Evolutionary conservation across 352 stramenopile species (phyloP), one percentile per base, ranked within the genome.

Genomic region (Aphanomyces cochlioides): DNA sequence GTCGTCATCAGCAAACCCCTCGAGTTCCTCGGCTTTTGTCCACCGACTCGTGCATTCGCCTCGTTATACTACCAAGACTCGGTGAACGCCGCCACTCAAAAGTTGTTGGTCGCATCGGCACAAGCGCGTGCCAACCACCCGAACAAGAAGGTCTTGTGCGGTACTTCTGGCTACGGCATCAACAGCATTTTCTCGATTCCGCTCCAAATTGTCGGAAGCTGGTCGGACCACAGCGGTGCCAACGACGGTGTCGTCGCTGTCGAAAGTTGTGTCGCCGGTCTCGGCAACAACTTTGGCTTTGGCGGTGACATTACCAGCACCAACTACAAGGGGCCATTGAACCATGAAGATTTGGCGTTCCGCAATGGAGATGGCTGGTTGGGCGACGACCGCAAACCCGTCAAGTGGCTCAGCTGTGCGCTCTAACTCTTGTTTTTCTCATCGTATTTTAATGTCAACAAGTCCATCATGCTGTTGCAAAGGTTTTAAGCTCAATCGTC

Each of bases 321-420:
- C n/a, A 75, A 72, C 64, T 81, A 81, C 69, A 60, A 66, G 7
- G 74, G 74, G 37, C 53, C 38, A 12, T 66, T 79, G 40, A 81
- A 81, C 57, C 76, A 81, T 59, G 37, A 56, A 7, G 76, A 81
- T 38, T 66, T 43, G 4, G 57, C 64, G 36, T 73, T 79, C 66
- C 66, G 63, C 19, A 69, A 78, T 54, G 68, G 71, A 39, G 69
- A 79, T 53, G 75, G 73, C 15, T 69, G 56, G 54, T 78, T 66
- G 61, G 75, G 75, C 41, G 64, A 60, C 47, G 69, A 73, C 47
- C 67, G 75, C 43, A 79, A 79, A 64, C 75, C 75, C 36, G 64
- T 79, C 43, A 76, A 79, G 60, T 79, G 73, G 75, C 73, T 79
- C 65, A 67, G 77, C 47, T 79, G 75, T 57, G 69, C 77, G 7